Percentiles rank a stretch among this genome's conserved stretches.
These are phyloP conservation scores for Chlorella sp. DNA, from an alignment of 139 green algal genomes.

Conservation along the genomic window DNA sequence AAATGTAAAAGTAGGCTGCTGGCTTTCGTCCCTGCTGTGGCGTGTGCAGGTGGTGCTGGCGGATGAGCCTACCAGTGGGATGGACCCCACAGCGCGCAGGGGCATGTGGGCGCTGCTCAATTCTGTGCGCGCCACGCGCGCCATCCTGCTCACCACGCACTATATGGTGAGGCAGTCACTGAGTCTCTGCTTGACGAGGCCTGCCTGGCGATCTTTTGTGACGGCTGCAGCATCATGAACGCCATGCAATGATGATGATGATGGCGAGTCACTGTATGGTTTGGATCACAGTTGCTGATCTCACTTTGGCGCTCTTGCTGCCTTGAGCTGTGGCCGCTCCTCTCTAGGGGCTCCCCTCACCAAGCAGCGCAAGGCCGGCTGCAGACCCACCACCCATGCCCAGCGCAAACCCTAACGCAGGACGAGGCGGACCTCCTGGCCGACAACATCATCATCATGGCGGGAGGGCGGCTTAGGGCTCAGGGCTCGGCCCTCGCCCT, in stretches of 20 bases:
- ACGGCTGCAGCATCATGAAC: background rate
- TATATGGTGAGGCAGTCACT: slow-evolving; percentile 15
- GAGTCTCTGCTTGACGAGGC: background rate
- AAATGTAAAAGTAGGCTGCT: too few species aligned
- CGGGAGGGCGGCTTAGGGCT: slow-evolving; percentile 15
- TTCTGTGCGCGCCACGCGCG: background rate
- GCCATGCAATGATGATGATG: background rate
- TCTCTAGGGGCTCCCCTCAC: background rate
- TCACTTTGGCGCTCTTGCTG: background rate
- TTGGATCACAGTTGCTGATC: background rate
- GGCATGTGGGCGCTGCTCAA: slow-evolving; percentile 6
- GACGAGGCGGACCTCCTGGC: slow-evolving; percentile 36
- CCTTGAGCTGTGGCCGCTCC: background rate
- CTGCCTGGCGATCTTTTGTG: too few species aligned
- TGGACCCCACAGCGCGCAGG: slow-evolving; percentile 49
- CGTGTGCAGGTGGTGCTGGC: slow-evolving; percentile 40
- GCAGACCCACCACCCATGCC: background rate
- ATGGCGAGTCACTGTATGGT: background rate
- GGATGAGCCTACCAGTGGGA: slow-evolving; percentile 66
- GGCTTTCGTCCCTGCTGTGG: too few species aligned
- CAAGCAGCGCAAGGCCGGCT: background rate
- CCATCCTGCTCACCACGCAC: slow-evolving; percentile 32
- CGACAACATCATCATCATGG: slow-evolving; percentile 30
- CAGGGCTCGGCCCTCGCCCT: slow-evolving; percentile 10
- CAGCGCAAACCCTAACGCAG: background rate